Evolutionary conservation across 2,329 filamentous ascomycete genomes (phyloP).

Genomic region (Aspergillus sp.): DNA sequence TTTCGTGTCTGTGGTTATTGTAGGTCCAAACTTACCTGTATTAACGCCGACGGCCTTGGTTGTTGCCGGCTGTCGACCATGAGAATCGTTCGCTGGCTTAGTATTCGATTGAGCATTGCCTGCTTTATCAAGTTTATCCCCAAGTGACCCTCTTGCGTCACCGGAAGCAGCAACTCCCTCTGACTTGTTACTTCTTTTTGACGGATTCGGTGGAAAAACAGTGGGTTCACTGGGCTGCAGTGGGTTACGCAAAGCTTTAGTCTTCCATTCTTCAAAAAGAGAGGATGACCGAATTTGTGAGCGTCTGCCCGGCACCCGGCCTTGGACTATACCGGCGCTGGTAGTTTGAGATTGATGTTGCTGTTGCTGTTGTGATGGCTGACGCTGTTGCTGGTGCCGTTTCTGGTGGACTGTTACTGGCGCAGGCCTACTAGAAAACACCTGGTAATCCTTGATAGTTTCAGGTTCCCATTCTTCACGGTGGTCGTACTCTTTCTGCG

Average conservation of each 20-base stretch:
- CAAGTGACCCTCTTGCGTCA: neutral
- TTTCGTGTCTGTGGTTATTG: neutral
- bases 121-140: neutral
- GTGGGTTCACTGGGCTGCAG: neutral
- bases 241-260: constrained; percentile 2
- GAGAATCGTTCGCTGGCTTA: neutral
- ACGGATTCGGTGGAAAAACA: neutral
- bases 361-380: neutral
- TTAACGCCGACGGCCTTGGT: neutral
- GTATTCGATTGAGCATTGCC: neutral
- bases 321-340: neutral
- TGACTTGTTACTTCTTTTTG: neutral
- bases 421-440: neutral
- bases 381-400: neutral
- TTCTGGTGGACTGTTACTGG: neutral
- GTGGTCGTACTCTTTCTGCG: constrained; percentile 11
- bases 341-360: neutral
- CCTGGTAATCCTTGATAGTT: constrained; percentile 9
- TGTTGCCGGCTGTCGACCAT: neutral
- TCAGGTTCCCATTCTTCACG: constrained; percentile 19
- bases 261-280: constrained; percentile 22
- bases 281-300: constrained; percentile 11
- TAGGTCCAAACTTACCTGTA: neutral
- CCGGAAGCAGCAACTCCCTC: neutral
- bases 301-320: neutral